Evolutionary conservation across 805 yeast genomes (phyloP).

Genomic region (Komagataella ulmi): DNA sequence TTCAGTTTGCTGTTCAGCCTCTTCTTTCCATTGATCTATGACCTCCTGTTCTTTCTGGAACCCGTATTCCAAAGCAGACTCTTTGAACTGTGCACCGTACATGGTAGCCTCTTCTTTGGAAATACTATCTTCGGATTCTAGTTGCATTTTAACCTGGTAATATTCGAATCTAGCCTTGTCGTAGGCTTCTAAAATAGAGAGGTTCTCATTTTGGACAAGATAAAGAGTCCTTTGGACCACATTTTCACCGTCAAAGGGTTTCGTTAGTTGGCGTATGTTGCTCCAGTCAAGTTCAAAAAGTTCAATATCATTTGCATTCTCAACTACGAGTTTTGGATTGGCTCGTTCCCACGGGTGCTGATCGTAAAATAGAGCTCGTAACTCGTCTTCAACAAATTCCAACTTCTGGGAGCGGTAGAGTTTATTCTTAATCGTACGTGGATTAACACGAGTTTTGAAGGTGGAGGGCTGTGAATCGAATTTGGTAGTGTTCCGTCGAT

Average conservation of each 20-base stretch:
- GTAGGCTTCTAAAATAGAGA: conserved; percentile 51
- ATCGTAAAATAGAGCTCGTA: conserved; percentile 69
- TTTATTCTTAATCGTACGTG: conserved; percentile 21
- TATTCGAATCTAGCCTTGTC: conserved; percentile 82
- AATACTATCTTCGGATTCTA: conserved; percentile 61
- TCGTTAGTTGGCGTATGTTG: conserved; percentile 53
- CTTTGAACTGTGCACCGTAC: conserved; percentile 68
- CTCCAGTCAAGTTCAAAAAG: conserved; percentile 56
- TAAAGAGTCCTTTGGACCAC: conserved; percentile 67
- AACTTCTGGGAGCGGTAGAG: conserved; percentile 41
- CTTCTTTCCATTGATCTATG: conserved; percentile 60
- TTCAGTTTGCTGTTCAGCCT: conserved; percentile 55
- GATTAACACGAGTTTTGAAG: conserved; percentile 34
- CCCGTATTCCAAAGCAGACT: conserved; percentile 53
- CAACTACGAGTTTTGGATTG: conserved; percentile 73
- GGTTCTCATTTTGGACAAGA: conserved; percentile 26
- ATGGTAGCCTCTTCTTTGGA: conserved; percentile 74
- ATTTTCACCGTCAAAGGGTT: conserved; percentile 80
- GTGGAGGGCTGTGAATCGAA: conserved; percentile 9
- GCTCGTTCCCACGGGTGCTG: conserved; percentile 99
- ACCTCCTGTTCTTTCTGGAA: conserved; percentile 56
- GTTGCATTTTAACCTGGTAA: conserved; percentile 72
- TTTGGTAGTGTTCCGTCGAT: conserved; percentile 10
- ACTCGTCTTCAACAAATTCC: conserved; percentile 59
- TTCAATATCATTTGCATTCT: conserved; percentile 49